Conservation (phyloP, 768 basidiomycete genomes). For the Omphalotus guepiniiformis region DNA sequence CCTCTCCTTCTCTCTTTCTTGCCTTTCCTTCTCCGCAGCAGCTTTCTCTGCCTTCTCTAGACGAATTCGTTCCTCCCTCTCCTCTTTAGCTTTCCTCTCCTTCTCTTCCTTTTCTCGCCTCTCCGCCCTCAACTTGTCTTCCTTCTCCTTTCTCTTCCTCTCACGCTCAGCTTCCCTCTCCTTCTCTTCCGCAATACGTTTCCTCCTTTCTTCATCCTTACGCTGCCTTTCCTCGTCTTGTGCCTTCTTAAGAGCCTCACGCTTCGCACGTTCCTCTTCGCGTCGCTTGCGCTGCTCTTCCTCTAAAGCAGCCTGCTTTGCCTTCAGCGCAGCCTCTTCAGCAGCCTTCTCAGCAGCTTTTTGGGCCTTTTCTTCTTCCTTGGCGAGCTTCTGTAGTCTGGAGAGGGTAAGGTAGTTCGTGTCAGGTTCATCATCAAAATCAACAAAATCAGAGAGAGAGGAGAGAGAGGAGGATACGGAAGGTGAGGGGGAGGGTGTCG, state of each 20-base stretch:
- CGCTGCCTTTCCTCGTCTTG: conserved; percentile 79
- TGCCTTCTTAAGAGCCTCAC: conserved; percentile 71
- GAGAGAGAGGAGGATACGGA: no score
- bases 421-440: no score
- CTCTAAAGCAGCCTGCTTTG: conserved; percentile 72
- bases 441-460: no score
- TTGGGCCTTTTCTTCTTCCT: conserved; percentile 86
- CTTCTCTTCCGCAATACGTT: conserved; percentile 73
- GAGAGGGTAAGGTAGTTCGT: conserved; percentile 1
- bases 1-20: neutral
- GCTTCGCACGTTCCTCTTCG: conserved; percentile 81
- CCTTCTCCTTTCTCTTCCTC: conserved; percentile 68
- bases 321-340: conserved; percentile 75
- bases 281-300: conserved; percentile 76
- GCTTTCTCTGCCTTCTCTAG: conserved; percentile 34
- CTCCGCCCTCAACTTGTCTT: conserved; percentile 68
- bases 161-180: conserved; percentile 77
- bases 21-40: conserved; percentile 8
- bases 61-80: conserved; percentile 35
- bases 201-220: conserved; percentile 80
- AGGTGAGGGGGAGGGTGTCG: no score
- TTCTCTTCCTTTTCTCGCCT: conserved; percentile 61
- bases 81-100: conserved; percentile 41
- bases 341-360: conserved; percentile 84
- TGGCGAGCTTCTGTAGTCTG: conserved; percentile 88